phyloP scores from a whole-genome alignment of 345 rosid genomes.

The Passiflora organensis region DNA sequence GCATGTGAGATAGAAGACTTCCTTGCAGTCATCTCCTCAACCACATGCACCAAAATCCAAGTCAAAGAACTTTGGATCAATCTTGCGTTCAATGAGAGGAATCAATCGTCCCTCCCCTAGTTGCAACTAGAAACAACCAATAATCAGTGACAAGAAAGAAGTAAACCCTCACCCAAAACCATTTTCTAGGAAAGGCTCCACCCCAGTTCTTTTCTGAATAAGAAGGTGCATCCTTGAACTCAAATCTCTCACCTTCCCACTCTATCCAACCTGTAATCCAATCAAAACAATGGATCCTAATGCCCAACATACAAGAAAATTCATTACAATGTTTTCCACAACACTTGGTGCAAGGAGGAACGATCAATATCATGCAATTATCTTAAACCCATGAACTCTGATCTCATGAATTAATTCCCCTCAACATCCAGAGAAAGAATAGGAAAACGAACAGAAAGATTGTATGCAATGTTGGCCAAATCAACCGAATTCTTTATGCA shows the following conservation, averaged over 20 bases:
- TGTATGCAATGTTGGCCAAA: not conserved
- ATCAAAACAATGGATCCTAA: conserved; percentile 13
- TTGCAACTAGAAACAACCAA: conserved; percentile 2
- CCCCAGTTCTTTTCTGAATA: conserved; percentile 99
- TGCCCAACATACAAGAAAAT: not conserved
- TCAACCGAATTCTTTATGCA: not conserved
- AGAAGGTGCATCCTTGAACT: conserved; percentile 85
- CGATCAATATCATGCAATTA: too few species aligned
- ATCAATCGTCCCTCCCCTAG: not conserved
- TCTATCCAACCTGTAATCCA: conserved; percentile 85
- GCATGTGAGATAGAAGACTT: too few species aligned
- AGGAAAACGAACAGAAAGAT: conserved; percentile 6
- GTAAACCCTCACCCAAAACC: conserved; percentile 81
- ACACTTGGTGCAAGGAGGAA: not conserved
- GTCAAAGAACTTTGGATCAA: too few species aligned
- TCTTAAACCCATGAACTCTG: too few species aligned
- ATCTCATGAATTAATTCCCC: too few species aligned
- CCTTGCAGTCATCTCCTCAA: too few species aligned
- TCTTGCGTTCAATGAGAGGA: not conserved
- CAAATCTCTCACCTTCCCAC: conserved; percentile 89
- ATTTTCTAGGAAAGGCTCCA: conserved; percentile 90
- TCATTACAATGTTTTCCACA: not conserved
- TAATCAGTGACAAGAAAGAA: conserved; percentile 13
- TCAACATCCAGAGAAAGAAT: not conserved
- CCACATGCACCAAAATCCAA: too few species aligned